These are phyloP conservation scores for Ascoidea rubescens DNA, from an alignment of 805 yeast species.

Conservation along the genomic window DNA sequence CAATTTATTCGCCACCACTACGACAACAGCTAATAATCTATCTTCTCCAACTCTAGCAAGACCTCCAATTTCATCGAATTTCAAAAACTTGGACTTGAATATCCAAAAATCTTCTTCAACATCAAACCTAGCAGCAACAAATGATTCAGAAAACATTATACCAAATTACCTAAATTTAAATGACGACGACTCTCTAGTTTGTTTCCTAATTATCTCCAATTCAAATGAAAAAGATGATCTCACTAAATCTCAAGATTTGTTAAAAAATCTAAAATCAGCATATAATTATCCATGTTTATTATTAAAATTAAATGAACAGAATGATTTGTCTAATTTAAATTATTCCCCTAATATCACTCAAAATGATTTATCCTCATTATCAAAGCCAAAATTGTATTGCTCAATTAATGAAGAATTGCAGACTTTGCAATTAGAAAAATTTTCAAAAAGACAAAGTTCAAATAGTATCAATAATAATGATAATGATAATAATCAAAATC, in stretches of 20 bases:
- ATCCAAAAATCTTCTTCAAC: not conserved
- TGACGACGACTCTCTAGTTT: slow-evolving; percentile 11
- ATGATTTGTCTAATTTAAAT: too few species aligned
- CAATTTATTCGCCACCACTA: slow-evolving; percentile 3
- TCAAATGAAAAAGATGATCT: slow-evolving; percentile 2
- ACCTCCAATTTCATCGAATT: not conserved
- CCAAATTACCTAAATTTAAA: slow-evolving; percentile 8
- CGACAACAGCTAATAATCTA: not conserved
- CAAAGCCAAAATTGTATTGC: not conserved
- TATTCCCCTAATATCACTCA: too few species aligned
- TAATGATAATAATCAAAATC: too few species aligned
- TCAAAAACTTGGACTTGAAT: not conserved
- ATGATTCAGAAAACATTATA: not conserved
- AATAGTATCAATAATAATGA: too few species aligned
- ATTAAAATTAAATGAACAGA: slow-evolving; percentile 1
- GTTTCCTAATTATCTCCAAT: slow-evolving; percentile 7
- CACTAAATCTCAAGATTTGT: slow-evolving; percentile 6
- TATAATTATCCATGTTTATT: slow-evolving; percentile 9
- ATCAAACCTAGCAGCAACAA: not conserved
- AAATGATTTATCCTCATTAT: not conserved
- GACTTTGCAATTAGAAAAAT: not conserved
- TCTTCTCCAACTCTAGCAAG: not conserved
- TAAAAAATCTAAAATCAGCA: slow-evolving; percentile 5
- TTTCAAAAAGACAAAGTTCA: too few species aligned
- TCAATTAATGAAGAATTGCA: not conserved